These are phyloP conservation scores for Dendrobium catenatum DNA, from an alignment of 106 monocot genomes.

Conservation along the genomic window DNA sequence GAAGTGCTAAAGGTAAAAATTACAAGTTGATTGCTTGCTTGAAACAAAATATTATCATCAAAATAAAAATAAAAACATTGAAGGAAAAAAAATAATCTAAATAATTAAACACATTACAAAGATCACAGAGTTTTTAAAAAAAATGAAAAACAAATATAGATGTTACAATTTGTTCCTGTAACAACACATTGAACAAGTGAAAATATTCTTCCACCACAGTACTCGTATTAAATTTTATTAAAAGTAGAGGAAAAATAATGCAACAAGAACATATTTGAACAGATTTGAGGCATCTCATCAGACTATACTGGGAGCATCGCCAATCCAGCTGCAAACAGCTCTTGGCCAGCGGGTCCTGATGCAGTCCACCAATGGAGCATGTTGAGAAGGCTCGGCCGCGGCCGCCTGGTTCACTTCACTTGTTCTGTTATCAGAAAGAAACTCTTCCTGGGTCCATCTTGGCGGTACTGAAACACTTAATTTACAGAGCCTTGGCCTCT, in stretches of 20 bases:
- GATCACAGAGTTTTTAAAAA: neutral
- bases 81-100: neutral
- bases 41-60: too few species aligned
- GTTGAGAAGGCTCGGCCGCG: conserved; percentile 37
- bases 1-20: too few species aligned
- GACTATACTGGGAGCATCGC: conserved; percentile 89
- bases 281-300: conserved; percentile 16
- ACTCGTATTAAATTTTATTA: neutral
- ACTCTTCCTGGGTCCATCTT: conserved; percentile 78
- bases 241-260: neutral
- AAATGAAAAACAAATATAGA: neutral
- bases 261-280: neutral
- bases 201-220: neutral
- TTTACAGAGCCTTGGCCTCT: conserved; percentile 77
- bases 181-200: neutral
- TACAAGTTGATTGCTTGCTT: too few species aligned
- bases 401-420: conserved; percentile 15
- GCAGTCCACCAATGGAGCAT: conserved; percentile 90
- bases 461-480: conserved; percentile 72
- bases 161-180: neutral
- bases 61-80: too few species aligned
- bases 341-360: conserved; percentile 91
- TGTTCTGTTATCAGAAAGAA: conserved; percentile 26
- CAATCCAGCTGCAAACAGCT: conserved; percentile 73
- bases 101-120: neutral